A percentile compares a stretch with the other conserved stretches of the same genome.
These are phyloP conservation scores for Acarospora socialis DNA, from an alignment of 2,329 filamentous ascomycete genomes.

Conservation along the genomic window DNA sequence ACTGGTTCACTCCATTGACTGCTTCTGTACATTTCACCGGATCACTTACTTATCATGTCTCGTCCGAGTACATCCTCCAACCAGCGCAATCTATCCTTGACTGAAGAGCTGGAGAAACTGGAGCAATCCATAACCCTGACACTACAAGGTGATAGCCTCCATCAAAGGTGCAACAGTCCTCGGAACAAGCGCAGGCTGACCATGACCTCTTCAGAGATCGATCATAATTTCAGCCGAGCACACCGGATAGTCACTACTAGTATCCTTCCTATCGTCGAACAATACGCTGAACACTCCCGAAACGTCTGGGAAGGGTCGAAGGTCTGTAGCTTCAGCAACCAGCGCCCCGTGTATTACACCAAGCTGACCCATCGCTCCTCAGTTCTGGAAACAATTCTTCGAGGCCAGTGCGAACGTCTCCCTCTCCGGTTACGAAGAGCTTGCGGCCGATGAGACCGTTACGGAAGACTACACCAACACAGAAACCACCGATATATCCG, in stretches of 20 bases:
- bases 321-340: constrained; percentile 32
- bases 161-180: constrained; percentile 7
- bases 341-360: not conserved
- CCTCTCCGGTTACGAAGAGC: constrained; percentile 83
- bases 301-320: constrained; percentile 96
- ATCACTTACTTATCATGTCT: constrained; percentile 29
- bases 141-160: constrained; percentile 53
- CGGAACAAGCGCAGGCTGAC: constrained; percentile 2
- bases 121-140: constrained; percentile 96
- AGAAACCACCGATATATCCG: constrained; percentile 30
- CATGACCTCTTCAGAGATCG: constrained; percentile 57
- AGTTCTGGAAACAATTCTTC: constrained; percentile 99
- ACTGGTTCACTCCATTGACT: too few relatives aligned
- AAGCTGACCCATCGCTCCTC: constrained; percentile 9
- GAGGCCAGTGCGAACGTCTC: constrained; percentile 96
- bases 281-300: constrained; percentile 86
- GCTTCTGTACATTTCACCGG: not conserved
- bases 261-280: constrained; percentile 84
- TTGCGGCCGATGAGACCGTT: constrained; percentile 39
- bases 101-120: constrained; percentile 87
- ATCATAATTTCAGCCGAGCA: constrained; percentile 93
- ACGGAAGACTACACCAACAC: constrained; percentile 42
- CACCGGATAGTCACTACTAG: constrained; percentile 91
- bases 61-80: constrained; percentile 31
- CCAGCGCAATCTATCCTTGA: constrained; percentile 58